Base-by-base conservation (phyloP, 495 filamentous ascomycete genomes). In the Poronia punctata region DNA sequence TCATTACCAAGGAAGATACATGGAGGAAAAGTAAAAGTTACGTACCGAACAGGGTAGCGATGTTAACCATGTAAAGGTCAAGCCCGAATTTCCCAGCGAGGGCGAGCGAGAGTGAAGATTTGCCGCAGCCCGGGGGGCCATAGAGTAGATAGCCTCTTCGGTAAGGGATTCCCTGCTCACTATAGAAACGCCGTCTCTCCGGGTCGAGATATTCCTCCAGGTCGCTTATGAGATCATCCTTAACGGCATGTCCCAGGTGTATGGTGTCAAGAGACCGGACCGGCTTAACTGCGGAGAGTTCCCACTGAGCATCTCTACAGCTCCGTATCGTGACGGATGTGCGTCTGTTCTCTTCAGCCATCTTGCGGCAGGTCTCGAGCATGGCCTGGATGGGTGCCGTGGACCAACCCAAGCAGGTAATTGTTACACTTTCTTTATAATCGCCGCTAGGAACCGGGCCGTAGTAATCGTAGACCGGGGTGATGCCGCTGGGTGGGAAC, bases 81-180 rank as follows among this genome's bases (percentile, higher is more conserved):
- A 80, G 48, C 9, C 73, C 71, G 46, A 78, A 79, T 26, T 68
- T 61, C 2, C 76, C 75, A 3, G 75, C 74, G 15, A 76, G 60
- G 1, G 76, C 76, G 28, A 77, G 71, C 14, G 58, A 60, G 4
- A 70, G 40, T 6, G 57, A 60, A 3, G 56, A 61, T 38, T 72
- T 72, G 7, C 68, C 68, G 14, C 46, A 90, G 54, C 86, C 86
- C 6, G 86, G 86, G 12, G 86, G 84, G 18, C 86, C 86, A 37
- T 83, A 86, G 8, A 92, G 68, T 53, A 92, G 83, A 27, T 86
- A 86, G 45, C 86, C 86, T 35, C 86, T 77, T 26, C 86, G 84
- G 20, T 79, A 79, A 0, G 75, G 75, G 21, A 79, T 69, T 5
- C 75, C 75, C 15, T 72, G 61, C 31, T 72, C 68, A 2, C 73